A percentile compares a stretch with the other conserved stretches of the same genome.
These are phyloP conservation scores for Entoloma clypeatum DNA, from an alignment of 1,284 basidiomycete genomes.

Conservation along the genomic window DNA sequence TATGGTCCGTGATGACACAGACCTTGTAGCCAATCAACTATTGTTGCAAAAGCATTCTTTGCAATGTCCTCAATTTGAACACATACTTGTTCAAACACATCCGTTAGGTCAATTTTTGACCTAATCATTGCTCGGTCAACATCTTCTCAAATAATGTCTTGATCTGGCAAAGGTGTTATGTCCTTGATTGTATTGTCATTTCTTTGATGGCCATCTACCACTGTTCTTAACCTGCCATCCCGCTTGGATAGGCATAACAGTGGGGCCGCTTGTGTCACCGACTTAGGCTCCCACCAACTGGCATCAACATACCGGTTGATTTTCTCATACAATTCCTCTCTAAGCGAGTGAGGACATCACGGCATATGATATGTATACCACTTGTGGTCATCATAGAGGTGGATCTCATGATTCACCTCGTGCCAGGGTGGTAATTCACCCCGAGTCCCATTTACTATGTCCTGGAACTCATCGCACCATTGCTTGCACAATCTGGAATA, in stretches of 20 bases:
- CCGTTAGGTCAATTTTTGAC: slow-evolving; percentile 31
- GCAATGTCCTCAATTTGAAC: slow-evolving; percentile 16
- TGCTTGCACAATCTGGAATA: no score
- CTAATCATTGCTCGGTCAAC: slow-evolving; percentile 24
- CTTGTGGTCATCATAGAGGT: slow-evolving; percentile 22
- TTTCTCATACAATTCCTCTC: slow-evolving; percentile 25
- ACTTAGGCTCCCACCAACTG: slow-evolving; percentile 28
- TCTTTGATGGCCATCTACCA: slow-evolving; percentile 28
- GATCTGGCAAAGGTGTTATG: slow-evolving; percentile 36
- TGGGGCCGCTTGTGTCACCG: slow-evolving; percentile 25
- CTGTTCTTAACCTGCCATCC: slow-evolving; percentile 29
- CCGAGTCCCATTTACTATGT: no score
- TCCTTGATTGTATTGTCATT: slow-evolving; percentile 37
- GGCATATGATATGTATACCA: slow-evolving; percentile 24
- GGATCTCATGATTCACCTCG: slow-evolving; percentile 31
- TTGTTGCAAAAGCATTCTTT: slow-evolving; percentile 27
- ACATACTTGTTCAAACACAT: slow-evolving; percentile 27
- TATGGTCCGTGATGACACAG: slow-evolving; percentile 28
- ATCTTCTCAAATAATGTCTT: slow-evolving; percentile 30
- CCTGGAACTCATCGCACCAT: no score
- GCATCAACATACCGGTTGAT: slow-evolving; percentile 25
- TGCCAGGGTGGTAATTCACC: no score
- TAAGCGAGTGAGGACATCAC: slow-evolving; percentile 24
- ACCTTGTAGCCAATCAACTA: slow-evolving; percentile 22
- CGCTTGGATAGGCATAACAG: slow-evolving; percentile 35